Conservation (phyloP, 2,329 filamentous ascomycete species). For the Trichophyton equinum region DNA sequence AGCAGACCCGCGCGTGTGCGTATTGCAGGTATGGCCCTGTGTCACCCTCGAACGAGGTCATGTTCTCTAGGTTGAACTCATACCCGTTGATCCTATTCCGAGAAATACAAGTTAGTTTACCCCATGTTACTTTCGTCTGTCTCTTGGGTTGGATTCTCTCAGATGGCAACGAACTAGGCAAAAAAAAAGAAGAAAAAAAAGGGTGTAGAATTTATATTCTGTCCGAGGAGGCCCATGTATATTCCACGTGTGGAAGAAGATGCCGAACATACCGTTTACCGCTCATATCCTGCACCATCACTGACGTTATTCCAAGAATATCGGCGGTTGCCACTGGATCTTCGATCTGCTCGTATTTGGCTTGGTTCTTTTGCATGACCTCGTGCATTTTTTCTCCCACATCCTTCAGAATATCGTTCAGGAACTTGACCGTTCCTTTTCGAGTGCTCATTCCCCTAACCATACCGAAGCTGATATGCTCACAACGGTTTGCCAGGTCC, state of each 20-base stretch:
- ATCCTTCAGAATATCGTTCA: conserved; percentile 60
- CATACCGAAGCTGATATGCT: conserved; percentile 56
- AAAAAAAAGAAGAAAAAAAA: background rate
- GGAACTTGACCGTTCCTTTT: conserved; percentile 61
- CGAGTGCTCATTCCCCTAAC: conserved; percentile 53
- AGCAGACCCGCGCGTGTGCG: conserved; percentile 48
- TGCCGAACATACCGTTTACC: conserved; percentile 60
- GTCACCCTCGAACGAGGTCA: conserved; percentile 55
- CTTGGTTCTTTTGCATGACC: conserved; percentile 80
- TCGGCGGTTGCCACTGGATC: conserved; percentile 73
- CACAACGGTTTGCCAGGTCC: conserved; percentile 46
- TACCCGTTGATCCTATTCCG: conserved; percentile 46
- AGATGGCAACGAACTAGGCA: too few relatives aligned
- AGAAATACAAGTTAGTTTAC: background rate
- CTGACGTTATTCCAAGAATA: conserved; percentile 78
- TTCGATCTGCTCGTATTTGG: conserved; percentile 82
- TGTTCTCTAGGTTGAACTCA: conserved; percentile 52
- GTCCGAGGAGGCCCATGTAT: conserved; percentile 1
- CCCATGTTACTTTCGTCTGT: too few relatives aligned
- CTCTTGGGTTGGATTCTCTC: too few relatives aligned
- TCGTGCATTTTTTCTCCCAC: conserved; percentile 95
- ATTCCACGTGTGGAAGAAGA: background rate
- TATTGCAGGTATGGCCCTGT: conserved; percentile 55
- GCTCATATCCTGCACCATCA: conserved; percentile 97
- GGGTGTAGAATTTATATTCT: background rate